Percentiles rank a stretch among this genome's conserved stretches.
These are phyloP conservation scores for Gilbertella persicaria DNA, from an alignment of 371 early-diverging fungal genomes.

Conservation along the genomic window DNA sequence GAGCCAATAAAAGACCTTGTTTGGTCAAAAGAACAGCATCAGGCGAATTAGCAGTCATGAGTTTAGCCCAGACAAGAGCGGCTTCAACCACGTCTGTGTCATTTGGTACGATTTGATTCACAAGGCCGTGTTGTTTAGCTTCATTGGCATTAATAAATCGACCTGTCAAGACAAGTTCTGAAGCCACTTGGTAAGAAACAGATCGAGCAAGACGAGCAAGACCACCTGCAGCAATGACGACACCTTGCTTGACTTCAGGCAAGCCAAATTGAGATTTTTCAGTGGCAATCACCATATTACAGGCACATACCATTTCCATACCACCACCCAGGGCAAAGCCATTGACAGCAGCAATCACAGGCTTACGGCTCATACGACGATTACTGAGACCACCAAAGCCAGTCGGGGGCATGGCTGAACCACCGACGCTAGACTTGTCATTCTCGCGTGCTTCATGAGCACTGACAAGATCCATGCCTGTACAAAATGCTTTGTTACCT, in stretches of 20 bases:
- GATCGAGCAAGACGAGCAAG: slow-evolving; percentile 43
- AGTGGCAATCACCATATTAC: slow-evolving; percentile 53
- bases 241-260: slow-evolving; percentile 54
- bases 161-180: slow-evolving; percentile 50
- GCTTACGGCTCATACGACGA: slow-evolving; percentile 40
- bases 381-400: slow-evolving; percentile 54
- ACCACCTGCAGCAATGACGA: slow-evolving; percentile 50
- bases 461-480: slow-evolving; percentile 52
- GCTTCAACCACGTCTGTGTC: slow-evolving; percentile 36
- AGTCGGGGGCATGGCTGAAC: slow-evolving; percentile 26
- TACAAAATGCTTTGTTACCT: slow-evolving; percentile 50
- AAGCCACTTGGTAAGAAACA: slow-evolving; percentile 47
- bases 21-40: slow-evolving; percentile 51
- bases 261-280: slow-evolving; percentile 46
- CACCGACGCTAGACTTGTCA: slow-evolving; percentile 1
- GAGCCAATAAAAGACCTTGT: slow-evolving; percentile 40
- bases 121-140: slow-evolving; percentile 46
- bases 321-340: slow-evolving; percentile 55
- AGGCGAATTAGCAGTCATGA: slow-evolving; percentile 44
- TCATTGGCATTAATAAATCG: slow-evolving; percentile 46
- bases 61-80: slow-evolving; percentile 39
- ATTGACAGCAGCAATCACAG: slow-evolving; percentile 57
- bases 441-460: slow-evolving; percentile 24
- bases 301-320: slow-evolving; percentile 44
- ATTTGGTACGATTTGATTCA: slow-evolving; percentile 44